Evolutionary conservation across 306 rosid genomes (phyloP).

Genomic region (Hippophae gyantsensis): DNA sequence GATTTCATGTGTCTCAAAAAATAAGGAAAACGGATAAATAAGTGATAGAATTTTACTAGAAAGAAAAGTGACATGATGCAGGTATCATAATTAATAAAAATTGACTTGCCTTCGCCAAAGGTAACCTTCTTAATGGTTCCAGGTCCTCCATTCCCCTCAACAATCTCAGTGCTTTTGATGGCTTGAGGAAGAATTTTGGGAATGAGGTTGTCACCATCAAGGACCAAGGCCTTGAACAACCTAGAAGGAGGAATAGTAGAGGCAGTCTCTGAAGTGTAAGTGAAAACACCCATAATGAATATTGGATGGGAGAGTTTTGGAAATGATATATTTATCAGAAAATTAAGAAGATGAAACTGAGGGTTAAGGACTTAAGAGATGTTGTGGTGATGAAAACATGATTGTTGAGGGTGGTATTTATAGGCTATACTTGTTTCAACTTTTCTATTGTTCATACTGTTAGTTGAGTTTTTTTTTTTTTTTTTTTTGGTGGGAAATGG

Average conservation of each 20-base stretch:
- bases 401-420: background rate
- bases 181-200: constrained; percentile 29
- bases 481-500: background rate
- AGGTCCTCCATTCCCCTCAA: constrained; percentile 43
- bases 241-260: constrained; percentile 30
- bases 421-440: background rate
- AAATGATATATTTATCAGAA: constrained; percentile 4
- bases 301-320: background rate
- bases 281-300: constrained; percentile 11
- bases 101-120: constrained; percentile 30
- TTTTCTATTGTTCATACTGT: background rate
- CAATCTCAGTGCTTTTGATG: constrained; percentile 20
- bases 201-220: constrained; percentile 29
- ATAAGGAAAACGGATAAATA: no score
- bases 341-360: no score
- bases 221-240: constrained; percentile 39
- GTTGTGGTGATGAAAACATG: constrained; percentile 2
- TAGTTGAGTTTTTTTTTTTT: background rate
- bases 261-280: constrained; percentile 20
- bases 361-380: background rate
- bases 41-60: no score
- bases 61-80: background rate
- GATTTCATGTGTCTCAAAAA: no score
- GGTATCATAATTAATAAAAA: background rate
- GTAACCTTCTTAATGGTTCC: constrained; percentile 48